Evolutionary conservation across 257 asterid genomes (phyloP), one percentile per base, ranked within the genome.

Genomic region (Penstemon newberryi): DNA sequence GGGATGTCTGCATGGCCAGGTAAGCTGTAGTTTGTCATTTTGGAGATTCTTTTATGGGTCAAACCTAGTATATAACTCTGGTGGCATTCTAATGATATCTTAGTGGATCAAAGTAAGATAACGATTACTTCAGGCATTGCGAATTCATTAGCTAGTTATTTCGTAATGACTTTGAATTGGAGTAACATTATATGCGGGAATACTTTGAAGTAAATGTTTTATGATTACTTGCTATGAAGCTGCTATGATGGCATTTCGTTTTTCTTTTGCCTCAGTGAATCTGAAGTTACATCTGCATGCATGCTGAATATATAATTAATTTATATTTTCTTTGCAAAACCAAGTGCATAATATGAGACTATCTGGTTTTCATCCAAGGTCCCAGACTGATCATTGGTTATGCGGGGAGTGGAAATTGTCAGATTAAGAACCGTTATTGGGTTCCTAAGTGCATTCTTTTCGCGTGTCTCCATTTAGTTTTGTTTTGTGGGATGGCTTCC

Each of bases 1-100:
- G 98, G 98, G 71, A 86, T 89, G 88, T 79, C 98, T 75, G 95
- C 94, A 67, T 91, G 98, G 98, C 98, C 94, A 78, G 96, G 98
- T 91, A 77, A 77, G 78, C 65, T 65, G 50, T 71, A 59, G 52
- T 71, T 55, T 73, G 38, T 69, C 77, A 66, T 64, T 73, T 56
- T 18, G 66, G 55, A 45, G 66, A 69, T 58, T 69, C 71, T 65
- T 73, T 42, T 65, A 63, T 65, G 36, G 66, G 67, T 72, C 58
- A 66, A 65, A 37, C 38, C 50, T 71, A 57, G 58, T 44, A 51
- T 60, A 53, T 44, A 52, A 54, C 46, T 55, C 45, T 75, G 58
- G 60, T 42, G 65, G 47, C 43, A 55, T 49, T 25, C 12, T 37
- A 15, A 52, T 41, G 11, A 25, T 25, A 25, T 41, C 58, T 52